phyloP scores from a whole-genome alignment of 2,329 filamentous ascomycete species.

The Eutypella sp. region DNA sequence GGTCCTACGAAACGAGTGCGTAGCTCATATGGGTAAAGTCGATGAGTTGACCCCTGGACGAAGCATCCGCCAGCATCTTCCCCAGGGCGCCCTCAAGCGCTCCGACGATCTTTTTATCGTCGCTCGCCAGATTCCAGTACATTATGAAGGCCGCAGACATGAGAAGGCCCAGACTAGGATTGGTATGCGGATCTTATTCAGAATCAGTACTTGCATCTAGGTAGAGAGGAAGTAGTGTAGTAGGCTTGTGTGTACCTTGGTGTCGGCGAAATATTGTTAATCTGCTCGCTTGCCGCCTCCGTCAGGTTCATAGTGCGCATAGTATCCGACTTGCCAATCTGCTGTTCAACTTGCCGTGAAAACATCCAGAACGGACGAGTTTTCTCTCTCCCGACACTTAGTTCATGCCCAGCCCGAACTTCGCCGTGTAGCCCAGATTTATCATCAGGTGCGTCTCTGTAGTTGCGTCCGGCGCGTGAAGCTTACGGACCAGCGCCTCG shows the following conservation, averaged over 20 bases:
- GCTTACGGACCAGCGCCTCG: constrained; percentile 13
- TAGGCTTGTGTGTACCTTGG: no score
- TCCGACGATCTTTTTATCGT: constrained; percentile 8
- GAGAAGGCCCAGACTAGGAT: constrained; percentile 1
- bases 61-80: constrained; percentile 5
- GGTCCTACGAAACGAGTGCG: constrained; percentile 11
- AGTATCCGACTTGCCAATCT: neutral
- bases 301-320: no score
- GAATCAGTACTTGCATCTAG: constrained; percentile 8
- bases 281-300: no score
- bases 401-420: constrained; percentile 3
- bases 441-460: constrained; percentile 19
- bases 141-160: constrained; percentile 7
- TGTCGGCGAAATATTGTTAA: no score
- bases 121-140: constrained; percentile 7
- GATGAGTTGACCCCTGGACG: neutral
- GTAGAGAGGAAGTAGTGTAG: no score
- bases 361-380: neutral
- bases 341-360: neutral
- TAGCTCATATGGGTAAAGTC: constrained; percentile 16
- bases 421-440: constrained; percentile 11
- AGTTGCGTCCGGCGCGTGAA: constrained; percentile 12
- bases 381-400: neutral
- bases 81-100: constrained; percentile 1
- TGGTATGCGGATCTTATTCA: constrained; percentile 7